A percentile compares a stretch with the other conserved stretches of the same genome.
Evolutionary conservation across 2,329 filamentous ascomycete genomes (phyloP).

Genomic region (Cyphellophora attinorum): DNA sequence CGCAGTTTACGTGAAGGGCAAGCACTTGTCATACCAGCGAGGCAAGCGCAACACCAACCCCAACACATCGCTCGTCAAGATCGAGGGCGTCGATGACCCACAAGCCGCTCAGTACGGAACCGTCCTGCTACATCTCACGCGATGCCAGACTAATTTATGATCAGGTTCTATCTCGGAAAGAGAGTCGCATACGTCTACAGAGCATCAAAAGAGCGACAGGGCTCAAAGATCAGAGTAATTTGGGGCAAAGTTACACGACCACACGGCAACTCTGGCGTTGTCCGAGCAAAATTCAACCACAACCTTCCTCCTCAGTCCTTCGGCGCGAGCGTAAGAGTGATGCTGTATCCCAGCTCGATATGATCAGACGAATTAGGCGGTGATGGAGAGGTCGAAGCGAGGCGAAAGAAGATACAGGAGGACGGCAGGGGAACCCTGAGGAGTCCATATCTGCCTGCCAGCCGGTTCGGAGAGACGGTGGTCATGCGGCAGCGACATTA

Average conservation of each 20-base stretch:
- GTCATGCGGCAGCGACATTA: no score
- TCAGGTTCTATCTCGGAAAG: slow-evolving; percentile 92
- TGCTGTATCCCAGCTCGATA: slow-evolving; percentile 97
- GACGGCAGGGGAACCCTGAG: no score
- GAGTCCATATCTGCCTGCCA: no score
- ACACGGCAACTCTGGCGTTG: slow-evolving; percentile 96
- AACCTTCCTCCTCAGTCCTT: slow-evolving; percentile 96
- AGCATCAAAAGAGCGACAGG: slow-evolving; percentile 85
- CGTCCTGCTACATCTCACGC: neutral
- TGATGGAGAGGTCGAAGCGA: no score
- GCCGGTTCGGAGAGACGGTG: no score
- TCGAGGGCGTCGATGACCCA: slow-evolving; percentile 92
- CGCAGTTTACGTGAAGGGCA: slow-evolving; percentile 87
- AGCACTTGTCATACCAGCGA: slow-evolving; percentile 96
- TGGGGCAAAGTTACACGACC: slow-evolving; percentile 97
- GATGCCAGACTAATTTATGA: slow-evolving; percentile 25
- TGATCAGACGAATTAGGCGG: slow-evolving; percentile 27
- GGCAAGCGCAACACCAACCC: slow-evolving; percentile 86
- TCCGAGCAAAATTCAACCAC: slow-evolving; percentile 92
- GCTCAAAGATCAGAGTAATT: slow-evolving; percentile 97
- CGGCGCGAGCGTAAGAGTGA: slow-evolving; percentile 90
- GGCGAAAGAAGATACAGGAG: no score
- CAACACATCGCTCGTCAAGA: slow-evolving; percentile 89
- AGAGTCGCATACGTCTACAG: slow-evolving; percentile 98
- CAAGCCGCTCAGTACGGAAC: slow-evolving; percentile 73